Base-by-base conservation (phyloP, 352 stramenopile species). In the Globisporangium polare region DNA sequence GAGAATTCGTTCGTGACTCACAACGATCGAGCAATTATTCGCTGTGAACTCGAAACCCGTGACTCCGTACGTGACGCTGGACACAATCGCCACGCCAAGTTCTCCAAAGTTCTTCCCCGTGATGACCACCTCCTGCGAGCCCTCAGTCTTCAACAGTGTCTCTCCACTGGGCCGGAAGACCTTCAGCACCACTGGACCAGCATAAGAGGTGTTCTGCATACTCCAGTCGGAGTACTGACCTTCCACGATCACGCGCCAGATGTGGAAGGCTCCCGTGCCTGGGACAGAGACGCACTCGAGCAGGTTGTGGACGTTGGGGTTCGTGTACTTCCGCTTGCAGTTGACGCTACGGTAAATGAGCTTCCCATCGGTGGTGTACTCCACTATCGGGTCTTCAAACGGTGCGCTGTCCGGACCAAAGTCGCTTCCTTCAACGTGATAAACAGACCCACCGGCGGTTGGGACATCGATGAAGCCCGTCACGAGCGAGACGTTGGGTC, bases 101-200 rank as follows among this genome's bases (percentile, higher is more conserved):
- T 55, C 57, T 17, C 78, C 78, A 62, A 88, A 88, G 46, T 88
- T 86, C 52, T 82, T 81, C 8, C 78, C 76, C n/a, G 65, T 72
- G 20, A 88, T 80, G 15, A 81, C 65, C n/a, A 88, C 66, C 33
- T 80, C 60, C 46, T 88, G 73, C 13, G 63, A 67, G 1, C 78
- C 78, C 43, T 76, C 79, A 13, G 78, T 86, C 20, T 72, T 71
- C 22, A 88, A 68, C 17, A 85, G 61, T 5, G 59, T 72, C 33
- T 83, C 69, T 20, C 78, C 76, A 58, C 69, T 77, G 5, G 69
- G 69, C 9, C 67, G 70, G 50, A 83, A 80, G 6, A 88, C 78
- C 24, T 75, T 80, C n/a, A 67, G 75, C 13, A 88, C 74, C 8
- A 88, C 71, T 2, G 78, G 78, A 1, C 76, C 73, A 33, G 78